A percentile compares a stretch with the other conserved stretches of the same genome.
Evolutionary conservation across 495 filamentous ascomycete species (phyloP).

Genomic region (Podospora comata): DNA sequence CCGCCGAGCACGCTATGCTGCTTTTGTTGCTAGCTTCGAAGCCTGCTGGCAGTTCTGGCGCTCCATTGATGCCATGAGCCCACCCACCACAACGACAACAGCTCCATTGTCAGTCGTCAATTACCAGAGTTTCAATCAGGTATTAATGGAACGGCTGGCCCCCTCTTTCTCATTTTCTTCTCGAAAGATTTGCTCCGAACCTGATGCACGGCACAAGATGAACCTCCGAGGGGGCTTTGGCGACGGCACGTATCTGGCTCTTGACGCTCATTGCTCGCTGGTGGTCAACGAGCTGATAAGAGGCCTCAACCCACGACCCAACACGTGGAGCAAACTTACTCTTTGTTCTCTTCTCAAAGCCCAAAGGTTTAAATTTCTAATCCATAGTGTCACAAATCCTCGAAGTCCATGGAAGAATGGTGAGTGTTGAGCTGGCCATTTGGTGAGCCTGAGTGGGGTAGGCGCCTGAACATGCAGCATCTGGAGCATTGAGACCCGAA

Average conservation of each 20-base stretch:
- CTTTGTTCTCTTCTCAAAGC: background rate
- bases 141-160: slow-evolving; percentile 17
- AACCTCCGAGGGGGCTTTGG: background rate
- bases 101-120: slow-evolving; percentile 4
- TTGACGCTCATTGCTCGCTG: background rate
- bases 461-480: background rate
- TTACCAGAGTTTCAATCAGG: slow-evolving; percentile 16
- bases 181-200: background rate
- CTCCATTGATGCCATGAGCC: slow-evolving; percentile 3
- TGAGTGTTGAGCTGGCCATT: background rate
- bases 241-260: background rate
- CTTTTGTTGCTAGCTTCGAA: slow-evolving; percentile 14
- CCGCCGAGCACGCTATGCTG: slow-evolving; percentile 16
- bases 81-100: background rate
- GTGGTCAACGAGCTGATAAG: background rate
- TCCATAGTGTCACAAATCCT: background rate
- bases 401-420: background rate
- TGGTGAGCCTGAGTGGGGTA: background rate
- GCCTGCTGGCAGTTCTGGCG: background rate
- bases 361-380: background rate
- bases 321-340: background rate
- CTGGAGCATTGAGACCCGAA: background rate
- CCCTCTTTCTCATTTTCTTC: slow-evolving; percentile 5
- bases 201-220: background rate
- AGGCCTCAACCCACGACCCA: background rate